Evolutionary conservation across 1,139 yeast genomes (phyloP), one percentile per base, ranked within the genome.

Genomic region (Lodderomyces pseudojiufengensis): DNA sequence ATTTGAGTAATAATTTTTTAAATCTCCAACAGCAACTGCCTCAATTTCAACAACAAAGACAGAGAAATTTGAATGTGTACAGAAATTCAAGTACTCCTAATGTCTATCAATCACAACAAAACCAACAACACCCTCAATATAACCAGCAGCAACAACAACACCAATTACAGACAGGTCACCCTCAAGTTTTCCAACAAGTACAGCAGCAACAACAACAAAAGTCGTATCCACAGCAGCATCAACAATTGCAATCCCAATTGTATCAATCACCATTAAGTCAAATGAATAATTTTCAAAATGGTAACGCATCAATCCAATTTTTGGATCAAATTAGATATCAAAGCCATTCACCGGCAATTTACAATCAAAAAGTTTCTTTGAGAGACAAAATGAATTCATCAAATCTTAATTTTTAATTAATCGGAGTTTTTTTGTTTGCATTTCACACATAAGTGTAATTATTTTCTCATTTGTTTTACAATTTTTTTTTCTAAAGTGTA

Each of bases 1-100:
- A 61, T 42, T 49, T 66, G 45, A 58, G 49, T 41, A 55, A 51
- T 35, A 55, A 44, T 10, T 43, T 58, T 32, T 49, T 55, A 49
- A 52, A 54, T 2, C 48, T 58, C 37, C 65, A 60, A 32, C 63
- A 52, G 38, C 63, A 61, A 3, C 65, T 57, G 39, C 58, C 61
- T 4, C 52, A 51, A 29, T 57, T 55, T 31, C 46, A 45, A 38
- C 39, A 40, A 36, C 41, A 37, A 25, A 35, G 32, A 27, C 34
- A 34, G 23, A 23, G 31, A 35, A 29, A 32, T 27, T 20, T 29
- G 21, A 29, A 31, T 9, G 21, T 23, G 16, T 14, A 27, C 16
- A 27, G 20, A 18, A 18, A 18, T 18, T 18, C 20, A 18, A 7
- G 20, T 18, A 18, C 20, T 5, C 20, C 20, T 18, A 18, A 22